Conservation (phyloP, 1,284 basidiomycete genomes). For the Cryptococcus floricola region DNA sequence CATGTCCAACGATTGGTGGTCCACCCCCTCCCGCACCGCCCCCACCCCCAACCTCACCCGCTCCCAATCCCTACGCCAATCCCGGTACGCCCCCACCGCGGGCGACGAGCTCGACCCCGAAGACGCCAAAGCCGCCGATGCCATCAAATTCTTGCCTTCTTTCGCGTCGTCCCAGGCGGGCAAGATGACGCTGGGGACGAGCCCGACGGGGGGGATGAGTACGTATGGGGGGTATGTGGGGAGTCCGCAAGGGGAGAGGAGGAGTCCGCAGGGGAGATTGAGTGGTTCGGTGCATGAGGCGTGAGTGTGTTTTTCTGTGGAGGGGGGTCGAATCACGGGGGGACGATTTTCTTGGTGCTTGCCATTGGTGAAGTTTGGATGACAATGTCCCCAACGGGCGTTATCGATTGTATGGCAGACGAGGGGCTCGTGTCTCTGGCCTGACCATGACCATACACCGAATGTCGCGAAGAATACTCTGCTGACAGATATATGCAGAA, state of each 20-base stretch:
- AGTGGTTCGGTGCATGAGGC: slow-evolving; percentile 1
- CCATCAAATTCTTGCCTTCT: slow-evolving; percentile 39
- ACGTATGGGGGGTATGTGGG: slow-evolving; percentile 5
- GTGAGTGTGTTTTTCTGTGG: background rate
- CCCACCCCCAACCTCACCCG: background rate
- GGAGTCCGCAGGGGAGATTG: slow-evolving; percentile 3
- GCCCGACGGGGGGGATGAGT: slow-evolving; percentile 5
- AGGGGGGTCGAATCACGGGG: too few species aligned
- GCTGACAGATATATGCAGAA: background rate
- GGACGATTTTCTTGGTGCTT: too few species aligned
- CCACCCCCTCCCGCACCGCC: slow-evolving; percentile 3
- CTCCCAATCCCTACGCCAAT: slow-evolving; percentile 2
- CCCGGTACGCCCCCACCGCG: slow-evolving; percentile 1
- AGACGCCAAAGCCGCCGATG: slow-evolving; percentile 31
- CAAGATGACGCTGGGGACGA: slow-evolving; percentile 33
- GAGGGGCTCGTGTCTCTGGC: too few species aligned
- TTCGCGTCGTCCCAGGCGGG: slow-evolving; percentile 39
- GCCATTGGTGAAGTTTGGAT: too few species aligned
- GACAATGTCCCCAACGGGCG: too few species aligned
- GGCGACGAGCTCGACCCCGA: slow-evolving; percentile 39
- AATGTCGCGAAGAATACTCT: background rate
- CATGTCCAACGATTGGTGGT: slow-evolving; percentile 24
- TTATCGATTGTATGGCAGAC: too few species aligned
- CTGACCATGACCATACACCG: background rate
- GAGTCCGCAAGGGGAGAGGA: slow-evolving; percentile 9